These are phyloP conservation scores for Mentha longifolia DNA, from an alignment of 257 asterid species.

Conservation along the genomic window DNA sequence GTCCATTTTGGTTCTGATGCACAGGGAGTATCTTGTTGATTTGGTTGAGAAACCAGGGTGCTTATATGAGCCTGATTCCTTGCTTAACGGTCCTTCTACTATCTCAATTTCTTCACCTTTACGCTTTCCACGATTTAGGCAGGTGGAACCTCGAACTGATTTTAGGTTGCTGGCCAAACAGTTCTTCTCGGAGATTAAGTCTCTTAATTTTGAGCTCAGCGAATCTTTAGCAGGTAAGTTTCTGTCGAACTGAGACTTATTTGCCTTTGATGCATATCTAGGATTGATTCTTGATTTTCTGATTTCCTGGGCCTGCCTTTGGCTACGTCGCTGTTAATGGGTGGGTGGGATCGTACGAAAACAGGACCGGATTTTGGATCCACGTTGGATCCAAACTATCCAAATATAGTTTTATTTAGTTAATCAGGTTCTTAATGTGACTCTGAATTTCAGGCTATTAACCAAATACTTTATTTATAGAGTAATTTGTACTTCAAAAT, in stretches of 20 bases:
- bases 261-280: conserved; percentile 21
- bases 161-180: conserved; percentile 88
- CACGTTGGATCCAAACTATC: conserved; percentile 3
- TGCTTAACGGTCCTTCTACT: conserved; percentile 92
- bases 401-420: background rate
- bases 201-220: conserved; percentile 77
- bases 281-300: conserved; percentile 7
- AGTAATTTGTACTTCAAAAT: background rate
- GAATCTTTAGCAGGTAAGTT: conserved; percentile 71
- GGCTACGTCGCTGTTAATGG: conserved; percentile 26
- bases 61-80: conserved; percentile 84
- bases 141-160: conserved; percentile 69
- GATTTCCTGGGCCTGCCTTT: conserved; percentile 9
- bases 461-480: background rate
- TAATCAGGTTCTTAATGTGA: background rate
- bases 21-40: conserved; percentile 96
- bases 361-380: conserved; percentile 1
- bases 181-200: conserved; percentile 76
- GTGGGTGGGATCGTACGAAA: conserved; percentile 9
- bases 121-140: conserved; percentile 81
- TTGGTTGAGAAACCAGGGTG: conserved; percentile 86
- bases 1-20: conserved; percentile 36
- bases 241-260: conserved; percentile 19
- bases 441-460: background rate
- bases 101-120: conserved; percentile 89